Conservation (phyloP, 1,284 basidiomycete species). For the Ganoderma multipileum region DNA sequence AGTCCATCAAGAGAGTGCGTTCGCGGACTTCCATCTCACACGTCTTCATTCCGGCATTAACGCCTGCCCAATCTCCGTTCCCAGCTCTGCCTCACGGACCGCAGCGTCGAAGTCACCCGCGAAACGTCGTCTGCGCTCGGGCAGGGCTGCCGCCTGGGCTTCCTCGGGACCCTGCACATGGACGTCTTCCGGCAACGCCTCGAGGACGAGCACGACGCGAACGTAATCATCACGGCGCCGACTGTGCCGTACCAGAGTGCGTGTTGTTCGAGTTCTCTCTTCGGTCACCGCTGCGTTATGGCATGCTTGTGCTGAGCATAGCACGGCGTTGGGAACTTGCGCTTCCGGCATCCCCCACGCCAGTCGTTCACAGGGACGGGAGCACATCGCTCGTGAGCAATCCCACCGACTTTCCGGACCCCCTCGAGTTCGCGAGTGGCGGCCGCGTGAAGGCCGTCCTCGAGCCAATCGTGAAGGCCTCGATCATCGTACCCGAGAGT, state of each 20-base stretch:
- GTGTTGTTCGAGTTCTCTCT: conserved; percentile 27
- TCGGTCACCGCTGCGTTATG: background rate
- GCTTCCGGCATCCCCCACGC: background rate
- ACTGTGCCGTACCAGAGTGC: conserved; percentile 92
- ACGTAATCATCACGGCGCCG: conserved; percentile 90
- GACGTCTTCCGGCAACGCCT: conserved; percentile 96
- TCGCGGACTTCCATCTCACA: conserved; percentile 19
- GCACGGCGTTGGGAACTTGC: background rate
- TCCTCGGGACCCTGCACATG: conserved; percentile 96
- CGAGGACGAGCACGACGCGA: conserved; percentile 95
- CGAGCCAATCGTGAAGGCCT: conserved; percentile 91
- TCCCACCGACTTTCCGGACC: conserved; percentile 92
- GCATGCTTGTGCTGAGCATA: conserved; percentile 24
- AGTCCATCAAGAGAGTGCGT: conserved; percentile 89
- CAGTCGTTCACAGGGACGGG: conserved; percentile 79
- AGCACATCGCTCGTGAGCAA: conserved; percentile 80
- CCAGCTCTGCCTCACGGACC: conserved; percentile 86
- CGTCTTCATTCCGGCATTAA: conserved; percentile 15
- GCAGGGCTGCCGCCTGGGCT: conserved; percentile 95
- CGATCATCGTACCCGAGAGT: conserved; percentile 93
- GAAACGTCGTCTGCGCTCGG: conserved; percentile 95
- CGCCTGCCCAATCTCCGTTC: conserved; percentile 24
- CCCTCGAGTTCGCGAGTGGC: conserved; percentile 58
- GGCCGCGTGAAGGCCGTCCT: conserved; percentile 76
- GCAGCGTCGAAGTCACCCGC: conserved; percentile 90